phyloP scores from a whole-genome alignment of 495 filamentous ascomycete genomes.

The Aspergillus nidulans region DNA sequence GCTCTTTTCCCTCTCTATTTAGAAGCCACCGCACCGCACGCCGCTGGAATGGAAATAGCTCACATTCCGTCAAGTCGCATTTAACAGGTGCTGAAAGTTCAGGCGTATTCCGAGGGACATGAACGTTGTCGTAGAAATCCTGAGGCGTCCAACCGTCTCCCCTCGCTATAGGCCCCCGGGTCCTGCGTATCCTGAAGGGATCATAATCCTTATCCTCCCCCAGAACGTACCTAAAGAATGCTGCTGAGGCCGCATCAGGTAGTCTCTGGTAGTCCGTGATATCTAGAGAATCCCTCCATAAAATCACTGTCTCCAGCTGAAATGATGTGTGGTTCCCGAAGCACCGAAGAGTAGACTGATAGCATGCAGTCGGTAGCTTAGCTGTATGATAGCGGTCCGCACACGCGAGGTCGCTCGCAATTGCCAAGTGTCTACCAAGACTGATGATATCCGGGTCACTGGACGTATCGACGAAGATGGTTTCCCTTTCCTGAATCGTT shows the following conservation, averaged over 20 bases:
- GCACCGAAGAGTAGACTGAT: constrained; percentile 29
- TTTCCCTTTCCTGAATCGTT: constrained; percentile 5
- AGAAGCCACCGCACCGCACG: constrained; percentile 70
- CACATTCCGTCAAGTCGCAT: constrained; percentile 39
- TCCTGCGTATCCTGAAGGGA: not conserved
- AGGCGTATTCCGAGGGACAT: constrained; percentile 47
- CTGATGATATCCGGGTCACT: constrained; percentile 14
- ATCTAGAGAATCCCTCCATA: constrained; percentile 41
- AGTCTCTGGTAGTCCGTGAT: constrained; percentile 20
- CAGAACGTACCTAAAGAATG: constrained; percentile 31
- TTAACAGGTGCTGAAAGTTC: constrained; percentile 37
- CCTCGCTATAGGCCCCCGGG: not conserved
- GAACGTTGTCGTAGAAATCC: constrained; percentile 63
- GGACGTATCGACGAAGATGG: constrained; percentile 18
- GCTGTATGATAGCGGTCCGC: constrained; percentile 24
- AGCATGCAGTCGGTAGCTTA: constrained; percentile 25
- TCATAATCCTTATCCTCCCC: constrained; percentile 20
- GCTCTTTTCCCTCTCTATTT: constrained; percentile 49
- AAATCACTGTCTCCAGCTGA: constrained; percentile 24
- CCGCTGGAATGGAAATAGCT: constrained; percentile 68
- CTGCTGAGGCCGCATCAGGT: constrained; percentile 15
- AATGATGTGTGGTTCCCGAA: constrained; percentile 17
- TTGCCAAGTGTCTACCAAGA: constrained; percentile 21
- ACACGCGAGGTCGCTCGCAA: constrained; percentile 18
- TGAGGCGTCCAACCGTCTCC: constrained; percentile 40